Evolutionary conservation across 805 yeast genomes (phyloP), one percentile per base, ranked within the genome.

Genomic region (Sporopachydermia lactativora): DNA sequence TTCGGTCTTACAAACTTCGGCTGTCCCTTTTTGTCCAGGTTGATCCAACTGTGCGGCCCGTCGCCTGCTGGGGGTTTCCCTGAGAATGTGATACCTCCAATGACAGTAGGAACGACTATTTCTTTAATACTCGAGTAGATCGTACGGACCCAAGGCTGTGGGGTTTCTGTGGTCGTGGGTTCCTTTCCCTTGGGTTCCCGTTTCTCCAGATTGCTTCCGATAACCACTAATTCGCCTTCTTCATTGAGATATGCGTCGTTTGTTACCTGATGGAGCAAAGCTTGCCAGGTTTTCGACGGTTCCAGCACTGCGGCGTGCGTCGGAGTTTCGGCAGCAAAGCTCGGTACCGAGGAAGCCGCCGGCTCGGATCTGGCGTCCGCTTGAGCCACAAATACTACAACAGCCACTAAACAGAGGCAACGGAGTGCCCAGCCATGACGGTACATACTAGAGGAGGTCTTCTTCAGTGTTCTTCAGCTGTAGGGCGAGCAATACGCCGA

Each of bases 1-100:
- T 82, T 70, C 3, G 96, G 96, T 35, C 62, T 66, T 39, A 85
- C 73, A 0, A 95, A 84, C 54, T 79, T 77, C 41, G 95, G 94
- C 5, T 68, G 57, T 14, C 95, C 96, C 45, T 78, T 73, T 46
- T 78, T 76, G 43, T 84, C 71, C 52, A 85, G 64, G 2, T 84
- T 71, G 34, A 85, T 64, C 96, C 96, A 85, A 5, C 84, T 85
- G 44, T 75, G 76, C 47, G 84, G 68, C 5, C 81, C 79, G 48
- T 77, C 65, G 13, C 49, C 50, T 5, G 54, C 53, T 14, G 59
- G 52, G 2, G 75, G 76, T 42, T 65, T 64, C 18, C 76, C 75
- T 42, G 70, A 65, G 53, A 77, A 71, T 0, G 82, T 75, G 45
- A 77, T 71, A 15, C 79, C 79, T 11, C 67, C 78, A 46, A 77